Conservation (phyloP, 306 rosid species). For the Malus orientalis region DNA sequence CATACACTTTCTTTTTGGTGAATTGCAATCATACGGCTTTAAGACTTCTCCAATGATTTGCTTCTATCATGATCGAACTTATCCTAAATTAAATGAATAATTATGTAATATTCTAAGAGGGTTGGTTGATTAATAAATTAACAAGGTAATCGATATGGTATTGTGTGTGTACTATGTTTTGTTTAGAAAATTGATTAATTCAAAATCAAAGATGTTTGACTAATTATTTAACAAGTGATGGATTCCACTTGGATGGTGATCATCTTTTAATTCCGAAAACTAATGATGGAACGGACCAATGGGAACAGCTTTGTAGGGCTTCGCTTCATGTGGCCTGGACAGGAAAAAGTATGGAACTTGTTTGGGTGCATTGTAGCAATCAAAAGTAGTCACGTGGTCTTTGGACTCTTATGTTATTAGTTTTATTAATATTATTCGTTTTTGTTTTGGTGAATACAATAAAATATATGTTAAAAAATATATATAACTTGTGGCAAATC, state of each 20-base stretch:
- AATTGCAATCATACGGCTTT: no score
- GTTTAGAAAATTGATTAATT: no score
- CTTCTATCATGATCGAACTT: background rate
- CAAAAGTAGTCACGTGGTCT: slow-evolving; percentile 23
- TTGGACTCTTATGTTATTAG: background rate
- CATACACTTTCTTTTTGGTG: background rate
- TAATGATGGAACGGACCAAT: background rate
- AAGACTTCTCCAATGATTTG: background rate
- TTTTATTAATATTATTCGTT: no score
- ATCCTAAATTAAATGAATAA: background rate
- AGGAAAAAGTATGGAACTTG: slow-evolving; percentile 14
- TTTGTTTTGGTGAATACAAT: no score
- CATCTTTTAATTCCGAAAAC: background rate
- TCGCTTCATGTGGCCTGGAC: slow-evolving; percentile 28
- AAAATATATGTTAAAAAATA: no score
- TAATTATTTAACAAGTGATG: background rate
- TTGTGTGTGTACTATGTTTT: background rate
- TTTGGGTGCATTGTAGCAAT: slow-evolving; percentile 11
- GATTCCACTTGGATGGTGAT: background rate
- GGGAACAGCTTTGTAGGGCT: slow-evolving; percentile 13
- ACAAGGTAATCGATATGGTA: background rate
- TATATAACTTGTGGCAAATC: fast-evolving
- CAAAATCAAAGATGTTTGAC: background rate
- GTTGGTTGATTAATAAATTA: background rate
- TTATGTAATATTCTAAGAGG: no score